phyloP scores from a whole-genome alignment of 2,329 filamentous ascomycete species.

The Fusarium cicatricum region DNA sequence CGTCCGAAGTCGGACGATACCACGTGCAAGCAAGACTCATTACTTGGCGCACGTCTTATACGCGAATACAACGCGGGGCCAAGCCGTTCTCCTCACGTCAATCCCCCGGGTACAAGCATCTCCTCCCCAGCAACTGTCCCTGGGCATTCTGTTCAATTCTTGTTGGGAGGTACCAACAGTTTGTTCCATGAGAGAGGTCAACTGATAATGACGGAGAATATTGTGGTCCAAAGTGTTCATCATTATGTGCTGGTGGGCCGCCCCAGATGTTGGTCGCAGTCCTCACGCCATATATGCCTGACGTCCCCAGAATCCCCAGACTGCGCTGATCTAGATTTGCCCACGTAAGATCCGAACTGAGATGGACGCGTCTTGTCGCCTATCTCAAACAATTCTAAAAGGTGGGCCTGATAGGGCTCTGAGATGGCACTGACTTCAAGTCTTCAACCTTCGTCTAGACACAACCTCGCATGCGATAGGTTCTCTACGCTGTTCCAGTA shows the following conservation, averaged over 20 bases:
- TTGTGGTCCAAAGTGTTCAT: not conserved
- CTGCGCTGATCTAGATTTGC: conserved; percentile 11
- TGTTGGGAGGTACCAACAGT: no score
- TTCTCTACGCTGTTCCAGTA: no score
- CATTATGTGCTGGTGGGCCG: not conserved
- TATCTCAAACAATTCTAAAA: conserved; percentile 19
- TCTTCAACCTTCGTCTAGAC: no score
- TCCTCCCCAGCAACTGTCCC: not conserved
- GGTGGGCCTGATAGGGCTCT: conserved; percentile 1
- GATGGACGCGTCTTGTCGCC: conserved; percentile 18
- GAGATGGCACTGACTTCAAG: no score
- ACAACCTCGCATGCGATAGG: no score
- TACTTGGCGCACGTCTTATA: not conserved
- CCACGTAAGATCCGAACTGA: conserved; percentile 16
- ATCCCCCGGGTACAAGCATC: not conserved
- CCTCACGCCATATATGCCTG: conserved; percentile 23
- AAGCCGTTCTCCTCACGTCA: not conserved
- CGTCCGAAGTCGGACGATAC: not conserved
- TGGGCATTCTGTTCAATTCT: no score
- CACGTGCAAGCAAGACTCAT: not conserved
- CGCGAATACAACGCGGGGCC: not conserved
- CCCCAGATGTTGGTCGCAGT: not conserved
- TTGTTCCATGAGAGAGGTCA: no score
- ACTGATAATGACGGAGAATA: not conserved
- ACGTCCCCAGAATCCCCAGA: conserved; percentile 10